phyloP scores from a whole-genome alignment of 768 basidiomycete genomes.

The Leccinum disarticulatum region DNA sequence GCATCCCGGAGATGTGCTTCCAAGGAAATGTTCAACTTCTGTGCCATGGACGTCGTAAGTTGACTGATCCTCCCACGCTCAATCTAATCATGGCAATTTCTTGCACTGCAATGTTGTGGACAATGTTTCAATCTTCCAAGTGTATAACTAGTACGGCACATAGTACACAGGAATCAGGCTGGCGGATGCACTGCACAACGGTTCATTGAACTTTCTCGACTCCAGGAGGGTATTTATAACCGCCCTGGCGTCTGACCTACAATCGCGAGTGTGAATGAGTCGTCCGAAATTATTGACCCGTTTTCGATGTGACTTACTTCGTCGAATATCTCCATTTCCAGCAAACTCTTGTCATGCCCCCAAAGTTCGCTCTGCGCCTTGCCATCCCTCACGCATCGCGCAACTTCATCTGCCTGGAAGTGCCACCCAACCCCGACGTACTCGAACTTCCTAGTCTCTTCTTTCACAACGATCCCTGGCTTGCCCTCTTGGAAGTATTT shows the following conservation, averaged over 20 bases:
- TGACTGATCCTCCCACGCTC: not conserved
- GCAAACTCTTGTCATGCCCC: slow-evolving; percentile 75
- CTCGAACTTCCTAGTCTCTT: slow-evolving; percentile 58
- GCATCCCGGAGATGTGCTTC: slow-evolving; percentile 58
- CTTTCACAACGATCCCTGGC: slow-evolving; percentile 41
- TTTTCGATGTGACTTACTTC: slow-evolving; percentile 49
- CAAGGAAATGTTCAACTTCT: slow-evolving; percentile 58
- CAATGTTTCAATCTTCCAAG: not conserved
- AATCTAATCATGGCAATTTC: not conserved
- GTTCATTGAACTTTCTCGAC: slow-evolving; percentile 47
- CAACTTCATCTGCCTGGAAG: slow-evolving; percentile 88
- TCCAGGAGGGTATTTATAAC: slow-evolving; percentile 60
- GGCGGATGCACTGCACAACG: not conserved
- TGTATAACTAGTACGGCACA: not conserved
- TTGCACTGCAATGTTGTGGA: no score
- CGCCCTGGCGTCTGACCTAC: slow-evolving; percentile 67
- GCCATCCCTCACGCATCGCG: slow-evolving; percentile 69
- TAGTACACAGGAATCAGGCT: not conserved
- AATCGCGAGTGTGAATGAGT: slow-evolving; percentile 14
- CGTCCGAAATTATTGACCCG: not conserved
- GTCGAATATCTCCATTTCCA: slow-evolving; percentile 86
- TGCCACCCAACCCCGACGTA: slow-evolving; percentile 75
- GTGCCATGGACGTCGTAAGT: not conserved
- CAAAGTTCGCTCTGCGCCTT: slow-evolving; percentile 73
- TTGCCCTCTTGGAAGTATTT: slow-evolving; percentile 55